phyloP scores from a whole-genome alignment of 495 filamentous ascomycete genomes.

The Astrothelium subdiscretum region DNA sequence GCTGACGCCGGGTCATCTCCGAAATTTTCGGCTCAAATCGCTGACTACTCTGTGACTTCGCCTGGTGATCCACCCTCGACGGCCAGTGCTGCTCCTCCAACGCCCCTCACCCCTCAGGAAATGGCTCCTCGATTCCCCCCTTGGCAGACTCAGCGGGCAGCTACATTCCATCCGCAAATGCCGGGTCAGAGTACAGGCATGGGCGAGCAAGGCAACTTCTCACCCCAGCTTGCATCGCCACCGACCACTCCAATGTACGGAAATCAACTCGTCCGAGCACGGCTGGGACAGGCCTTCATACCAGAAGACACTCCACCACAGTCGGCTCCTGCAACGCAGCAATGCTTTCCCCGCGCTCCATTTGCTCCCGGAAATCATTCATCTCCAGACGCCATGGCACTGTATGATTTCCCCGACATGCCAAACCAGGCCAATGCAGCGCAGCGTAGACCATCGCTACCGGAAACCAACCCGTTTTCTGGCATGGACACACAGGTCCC shows the following conservation, averaged over 20 bases:
- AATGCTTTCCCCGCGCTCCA: conserved; percentile 21
- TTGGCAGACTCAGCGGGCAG: conserved; percentile 11
- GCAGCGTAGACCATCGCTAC: neutral
- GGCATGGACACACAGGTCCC: neutral
- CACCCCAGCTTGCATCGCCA: conserved; percentile 18
- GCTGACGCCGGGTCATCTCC: conserved; percentile 28
- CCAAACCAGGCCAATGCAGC: neutral
- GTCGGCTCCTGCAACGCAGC: conserved; percentile 30
- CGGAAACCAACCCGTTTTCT: neutral
- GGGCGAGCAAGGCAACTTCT: neutral
- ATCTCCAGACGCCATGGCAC: neutral
- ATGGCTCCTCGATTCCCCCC: conserved; percentile 9
- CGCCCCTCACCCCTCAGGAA: conserved; percentile 28
- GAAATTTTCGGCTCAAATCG: conserved; percentile 11
- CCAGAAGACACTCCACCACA: conserved; percentile 30
- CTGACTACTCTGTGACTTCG: neutral
- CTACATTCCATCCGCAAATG: neutral
- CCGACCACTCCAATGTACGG: conserved; percentile 27
- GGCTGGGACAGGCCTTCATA: conserved; percentile 10
- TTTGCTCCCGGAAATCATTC: conserved; percentile 16
- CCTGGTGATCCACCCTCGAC: conserved; percentile 1
- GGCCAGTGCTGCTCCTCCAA: conserved; percentile 29
- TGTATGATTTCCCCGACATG: conserved; percentile 4
- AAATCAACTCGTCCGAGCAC: conserved; percentile 16
- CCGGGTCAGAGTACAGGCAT: neutral